phyloP scores from a whole-genome alignment of 352 stramenopile genomes.

The Pythium apleroticum region DNA sequence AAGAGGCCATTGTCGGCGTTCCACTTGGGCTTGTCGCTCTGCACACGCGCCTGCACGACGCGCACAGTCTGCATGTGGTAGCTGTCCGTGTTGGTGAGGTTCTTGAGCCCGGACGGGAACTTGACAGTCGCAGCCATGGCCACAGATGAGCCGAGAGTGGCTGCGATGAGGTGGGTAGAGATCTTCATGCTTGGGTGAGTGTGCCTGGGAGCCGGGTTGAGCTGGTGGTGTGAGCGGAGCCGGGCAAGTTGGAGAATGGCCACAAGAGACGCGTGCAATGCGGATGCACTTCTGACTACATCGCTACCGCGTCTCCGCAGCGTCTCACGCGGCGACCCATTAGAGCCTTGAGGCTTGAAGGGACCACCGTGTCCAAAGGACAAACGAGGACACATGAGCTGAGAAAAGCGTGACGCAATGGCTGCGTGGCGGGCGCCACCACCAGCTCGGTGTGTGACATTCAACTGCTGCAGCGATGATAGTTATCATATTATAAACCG shows the following conservation, averaged over 20 bases:
- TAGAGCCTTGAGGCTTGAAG: background rate
- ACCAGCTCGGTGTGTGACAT: background rate
- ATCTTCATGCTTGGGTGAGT: conserved; percentile 17
- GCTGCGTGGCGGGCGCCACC: background rate
- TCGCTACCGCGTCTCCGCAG: background rate
- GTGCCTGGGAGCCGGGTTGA: background rate
- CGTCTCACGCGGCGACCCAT: too few species aligned
- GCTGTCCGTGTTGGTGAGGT: conserved; percentile 33
- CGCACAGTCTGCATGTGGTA: conserved; percentile 60
- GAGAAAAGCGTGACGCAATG: conserved; percentile 8
- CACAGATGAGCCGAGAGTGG: conserved; percentile 8
- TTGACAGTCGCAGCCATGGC: conserved; percentile 11
- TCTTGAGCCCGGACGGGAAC: conserved; percentile 30
- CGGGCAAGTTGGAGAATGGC: background rate
- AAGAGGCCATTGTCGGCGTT: conserved; percentile 40
- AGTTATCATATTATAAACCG: background rate
- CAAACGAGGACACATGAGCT: background rate
- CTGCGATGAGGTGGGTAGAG: conserved; percentile 1
- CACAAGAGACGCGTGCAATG: background rate
- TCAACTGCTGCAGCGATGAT: background rate
- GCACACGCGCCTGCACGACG: conserved; percentile 62
- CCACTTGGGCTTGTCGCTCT: conserved; percentile 57
- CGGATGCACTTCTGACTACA: background rate
- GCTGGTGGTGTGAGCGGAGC: background rate
- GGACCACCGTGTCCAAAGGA: background rate